A percentile compares a stretch with the other conserved stretches of the same genome.
Conservation (phyloP, 805 yeast genomes). For the Pichia rugopelliculosa region DNA sequence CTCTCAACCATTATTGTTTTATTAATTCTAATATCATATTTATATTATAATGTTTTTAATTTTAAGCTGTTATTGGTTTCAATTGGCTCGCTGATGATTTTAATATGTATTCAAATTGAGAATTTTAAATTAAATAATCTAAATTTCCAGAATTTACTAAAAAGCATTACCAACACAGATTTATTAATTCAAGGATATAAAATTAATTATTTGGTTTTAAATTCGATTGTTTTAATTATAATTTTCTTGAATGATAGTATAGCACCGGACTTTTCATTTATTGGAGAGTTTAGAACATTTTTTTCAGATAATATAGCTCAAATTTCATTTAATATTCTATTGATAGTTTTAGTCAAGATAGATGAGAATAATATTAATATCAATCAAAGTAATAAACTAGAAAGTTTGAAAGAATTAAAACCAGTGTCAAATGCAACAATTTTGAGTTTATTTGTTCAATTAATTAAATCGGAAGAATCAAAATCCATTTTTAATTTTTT, state of each 20-base stretch:
- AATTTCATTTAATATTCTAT: conserved; percentile 9
- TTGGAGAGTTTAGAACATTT: conserved; percentile 2
- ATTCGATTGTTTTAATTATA: conserved; percentile 8
- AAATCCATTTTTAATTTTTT: conserved; percentile 83
- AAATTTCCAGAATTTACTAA: conserved; percentile 7
- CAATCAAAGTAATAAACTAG: background rate
- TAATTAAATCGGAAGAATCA: conserved; percentile 57
- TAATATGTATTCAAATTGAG: conserved; percentile 26
- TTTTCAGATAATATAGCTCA: conserved; percentile 8
- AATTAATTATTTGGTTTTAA: conserved; percentile 19
- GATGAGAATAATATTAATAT: background rate
- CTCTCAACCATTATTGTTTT: background rate
- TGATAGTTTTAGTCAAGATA: conserved; percentile 11
- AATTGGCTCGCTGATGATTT: conserved; percentile 24
- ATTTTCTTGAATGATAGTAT: conserved; percentile 10
- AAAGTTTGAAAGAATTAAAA: background rate
- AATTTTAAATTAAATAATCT: conserved; percentile 9
- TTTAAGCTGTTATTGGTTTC: conserved; percentile 26
- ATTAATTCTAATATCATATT: conserved; percentile 9
- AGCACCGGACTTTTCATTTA: conserved; percentile 6
- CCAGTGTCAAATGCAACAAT: conserved; percentile 11
- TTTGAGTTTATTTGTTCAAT: conserved; percentile 24
- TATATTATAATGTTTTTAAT: conserved; percentile 16
- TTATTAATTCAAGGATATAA: conserved; percentile 20
- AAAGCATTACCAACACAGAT: conserved; percentile 19